Conservation (phyloP, 345 rosid species). For the Dimocarpus longan region DNA sequence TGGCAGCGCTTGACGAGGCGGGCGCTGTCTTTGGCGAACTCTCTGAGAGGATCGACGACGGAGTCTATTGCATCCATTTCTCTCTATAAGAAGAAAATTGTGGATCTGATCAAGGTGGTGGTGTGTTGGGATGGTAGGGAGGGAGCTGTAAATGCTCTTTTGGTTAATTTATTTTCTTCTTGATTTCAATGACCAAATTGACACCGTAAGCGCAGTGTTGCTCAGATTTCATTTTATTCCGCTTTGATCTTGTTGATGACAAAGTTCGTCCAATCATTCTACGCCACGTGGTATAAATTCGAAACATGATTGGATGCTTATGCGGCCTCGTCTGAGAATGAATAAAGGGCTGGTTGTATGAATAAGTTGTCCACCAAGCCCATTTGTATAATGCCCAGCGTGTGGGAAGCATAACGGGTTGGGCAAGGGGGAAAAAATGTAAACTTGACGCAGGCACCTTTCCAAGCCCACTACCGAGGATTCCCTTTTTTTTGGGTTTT, state of each 20-base stretch:
- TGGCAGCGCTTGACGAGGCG: conserved; percentile 85
- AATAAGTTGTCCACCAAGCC: conserved; percentile 28
- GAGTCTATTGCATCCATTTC: conserved; percentile 74
- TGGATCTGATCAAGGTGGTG: not conserved
- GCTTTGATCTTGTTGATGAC: not conserved
- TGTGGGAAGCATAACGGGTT: conserved; percentile 22
- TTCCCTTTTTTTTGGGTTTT: no score
- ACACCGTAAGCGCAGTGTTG: not conserved
- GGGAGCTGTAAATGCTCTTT: not conserved
- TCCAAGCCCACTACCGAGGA: conserved; percentile 29
- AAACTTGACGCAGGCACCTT: conserved; percentile 35
- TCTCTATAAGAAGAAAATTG: not conserved
- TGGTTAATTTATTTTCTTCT: not conserved
- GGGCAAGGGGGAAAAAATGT: not conserved
- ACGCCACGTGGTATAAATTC: not conserved
- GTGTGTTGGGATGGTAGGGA: not conserved
- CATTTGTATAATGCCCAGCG: conserved; percentile 32
- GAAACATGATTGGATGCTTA: not conserved
- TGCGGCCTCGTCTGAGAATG: not conserved
- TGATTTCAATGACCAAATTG: not conserved
- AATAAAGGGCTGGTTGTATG: not conserved
- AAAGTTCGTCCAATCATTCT: not conserved
- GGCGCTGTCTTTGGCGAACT: conserved; percentile 71
- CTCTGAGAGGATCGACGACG: conserved; percentile 74
- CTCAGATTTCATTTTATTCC: no score